Evolutionary conservation across 495 filamentous ascomycete species (phyloP), one percentile per base, ranked within the genome.

Genomic region (Aspergillus mulundensis): DNA sequence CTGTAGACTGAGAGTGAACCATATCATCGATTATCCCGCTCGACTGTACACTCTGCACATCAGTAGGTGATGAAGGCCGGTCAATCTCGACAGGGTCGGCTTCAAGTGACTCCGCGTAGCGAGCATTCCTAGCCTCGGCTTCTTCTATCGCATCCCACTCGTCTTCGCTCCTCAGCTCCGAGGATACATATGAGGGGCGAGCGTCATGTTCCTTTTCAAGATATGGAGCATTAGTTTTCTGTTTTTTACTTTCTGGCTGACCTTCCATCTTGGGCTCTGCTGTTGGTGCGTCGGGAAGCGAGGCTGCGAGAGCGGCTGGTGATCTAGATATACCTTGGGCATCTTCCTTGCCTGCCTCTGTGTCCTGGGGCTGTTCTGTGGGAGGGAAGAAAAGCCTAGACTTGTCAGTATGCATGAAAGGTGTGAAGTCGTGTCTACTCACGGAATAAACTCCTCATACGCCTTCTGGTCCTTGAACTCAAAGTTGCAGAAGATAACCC

Each of bases 401-500:
- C 5, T n/a, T 14, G 16, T 56, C 18, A 62, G 48, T 19, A 28
- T 32, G 34, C 24, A 41, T 18, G 14, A 5, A 23, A 25, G 16
- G 1, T 12, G 19, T 24, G 21, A 14, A 20, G 19, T 55, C 16
- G 36, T 39, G 41, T 34, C n/a, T 42, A 81, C 89, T 80, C 66
- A 95, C 91, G 93, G 89, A 18, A 94, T 69, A 36, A 71, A 65
- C 39, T 81, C 59, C 21, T 82, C 73, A 66, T 97, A 97, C 14
- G 86, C 87, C 38, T 66, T 61, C 60, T 85, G 81, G 69, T 97
- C 92, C 70, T 93, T 91, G 32, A 65, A 63, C 68, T 87, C 81
- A 67, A 93, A 96, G 23, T 81, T 88, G 60, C 87, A 88, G 70
- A 97, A 91, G 10, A 96, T 76, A 7, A 96, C 80, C 54, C 83